Base-by-base conservation (phyloP, 768 basidiomycete genomes). In the Auricularia heimuer region DNA sequence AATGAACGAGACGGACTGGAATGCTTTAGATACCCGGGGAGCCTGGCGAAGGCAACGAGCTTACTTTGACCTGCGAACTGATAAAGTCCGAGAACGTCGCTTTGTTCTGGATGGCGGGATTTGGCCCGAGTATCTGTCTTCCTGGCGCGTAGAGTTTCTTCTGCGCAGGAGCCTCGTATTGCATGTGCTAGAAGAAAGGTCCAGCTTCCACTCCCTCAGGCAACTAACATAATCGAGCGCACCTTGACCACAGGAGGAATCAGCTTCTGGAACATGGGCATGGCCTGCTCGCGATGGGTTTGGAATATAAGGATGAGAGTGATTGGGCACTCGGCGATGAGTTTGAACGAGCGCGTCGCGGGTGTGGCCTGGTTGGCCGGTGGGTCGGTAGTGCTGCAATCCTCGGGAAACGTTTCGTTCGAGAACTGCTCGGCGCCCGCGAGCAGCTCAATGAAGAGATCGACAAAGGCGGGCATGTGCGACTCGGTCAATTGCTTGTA, bases 311-410 rank as follows among this genome's bases (percentile, higher is more conserved):
- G 85, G 35, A 94, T 90, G 72, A 96, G 86, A 12, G 92, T 87
- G 79, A 95, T 89, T 4, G 91, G 91, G 81, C 96, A 89, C 77
- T 99, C 97, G 14, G 91, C 88, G 11, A 98, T 78, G 10, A 97
- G 90, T 75, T 97, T 98, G 81, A 97, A 94, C 73, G 93, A 95
- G 65, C 85, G 84, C 64, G 88, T 83, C 60, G 89, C 86, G 7
- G 85, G 85, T n/a, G 89, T 77, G 44, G 88, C 78, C 18, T 78
- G 71, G 63, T 85, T 86, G 18, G 76, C 64, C 1, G 75, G 66
- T 0, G 89, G 89, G 65, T 84, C 80, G 62, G 35, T 44, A 65
- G 36, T 24, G 45, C 42, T 24, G 44, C 64, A 64, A 4, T 24
- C 36, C 60, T 88, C 87, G 1, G 87, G 84, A 61, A 98, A 87